Evolutionary conservation across 1,284 basidiomycete genomes (phyloP).

Genomic region (Moesziomyces antarcticus): DNA sequence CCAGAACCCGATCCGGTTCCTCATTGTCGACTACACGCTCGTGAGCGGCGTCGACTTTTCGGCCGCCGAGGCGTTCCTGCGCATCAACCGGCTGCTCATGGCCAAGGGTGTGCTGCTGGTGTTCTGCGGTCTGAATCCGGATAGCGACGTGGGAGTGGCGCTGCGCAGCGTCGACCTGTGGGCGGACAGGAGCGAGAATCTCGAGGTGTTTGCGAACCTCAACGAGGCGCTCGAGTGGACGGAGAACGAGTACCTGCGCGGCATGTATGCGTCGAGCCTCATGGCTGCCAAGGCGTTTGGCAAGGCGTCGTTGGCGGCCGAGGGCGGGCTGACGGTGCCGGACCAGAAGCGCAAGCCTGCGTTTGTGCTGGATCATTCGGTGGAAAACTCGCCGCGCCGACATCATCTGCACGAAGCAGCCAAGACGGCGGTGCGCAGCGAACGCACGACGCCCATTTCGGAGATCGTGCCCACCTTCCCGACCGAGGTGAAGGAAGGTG

Average conservation of each 20-base stretch:
- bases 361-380: slow-evolving; percentile 72
- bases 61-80: slow-evolving; percentile 91
- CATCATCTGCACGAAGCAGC: slow-evolving; percentile 82
- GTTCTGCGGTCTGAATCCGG: slow-evolving; percentile 78
- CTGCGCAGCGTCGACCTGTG: slow-evolving; percentile 76
- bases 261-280: slow-evolving; percentile 67
- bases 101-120: slow-evolving; percentile 84
- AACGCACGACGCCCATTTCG: slow-evolving; percentile 26
- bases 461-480: slow-evolving; percentile 13
- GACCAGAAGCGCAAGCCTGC: slow-evolving; percentile 58
- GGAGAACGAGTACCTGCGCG: slow-evolving; percentile 68
- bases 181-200: slow-evolving; percentile 66
- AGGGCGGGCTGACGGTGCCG: slow-evolving; percentile 69
- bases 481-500: background rate
- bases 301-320: slow-evolving; percentile 67
- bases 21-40: slow-evolving; percentile 73
- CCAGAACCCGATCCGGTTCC: slow-evolving; percentile 84
- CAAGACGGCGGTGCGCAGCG: slow-evolving; percentile 52
- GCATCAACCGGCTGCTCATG: slow-evolving; percentile 84
- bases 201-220: slow-evolving; percentile 82
- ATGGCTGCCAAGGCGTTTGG: slow-evolving; percentile 65
- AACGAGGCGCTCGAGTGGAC: slow-evolving; percentile 94
- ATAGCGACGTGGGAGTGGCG: slow-evolving; percentile 60
- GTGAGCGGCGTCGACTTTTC: slow-evolving; percentile 94
- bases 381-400: slow-evolving; percentile 79